Conservation (phyloP, 2,329 filamentous ascomycete species). For the Fragosphaeria purpurea region DNA sequence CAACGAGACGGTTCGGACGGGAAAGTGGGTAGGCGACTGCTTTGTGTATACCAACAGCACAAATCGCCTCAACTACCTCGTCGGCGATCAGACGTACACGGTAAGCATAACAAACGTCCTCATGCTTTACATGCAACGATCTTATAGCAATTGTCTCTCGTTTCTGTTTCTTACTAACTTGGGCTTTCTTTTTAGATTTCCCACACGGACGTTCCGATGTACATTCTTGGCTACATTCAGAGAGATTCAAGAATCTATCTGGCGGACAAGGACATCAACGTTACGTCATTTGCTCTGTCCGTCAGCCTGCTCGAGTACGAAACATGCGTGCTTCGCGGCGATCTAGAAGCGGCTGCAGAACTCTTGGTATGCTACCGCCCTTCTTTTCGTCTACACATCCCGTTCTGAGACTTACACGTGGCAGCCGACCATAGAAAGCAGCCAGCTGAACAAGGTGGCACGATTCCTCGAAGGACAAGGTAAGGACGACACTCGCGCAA, state of each 20-base stretch:
- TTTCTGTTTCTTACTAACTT: not conserved
- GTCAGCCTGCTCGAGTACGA: constrained; percentile 94
- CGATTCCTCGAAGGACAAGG: constrained; percentile 93
- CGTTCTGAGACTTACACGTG: not conserved
- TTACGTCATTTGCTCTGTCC: constrained; percentile 84
- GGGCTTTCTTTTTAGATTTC: constrained; percentile 32
- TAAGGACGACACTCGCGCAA: constrained; percentile 30
- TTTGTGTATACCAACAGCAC: constrained; percentile 98
- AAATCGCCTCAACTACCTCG: constrained; percentile 93
- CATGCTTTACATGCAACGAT: too few relatives aligned
- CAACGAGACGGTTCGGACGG: constrained; percentile 83
- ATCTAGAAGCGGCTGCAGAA: constrained; percentile 84
- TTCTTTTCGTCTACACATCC: not conserved
- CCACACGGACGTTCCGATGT: constrained; percentile 93
- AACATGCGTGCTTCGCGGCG: constrained; percentile 84
- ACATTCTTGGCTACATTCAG: constrained; percentile 89
- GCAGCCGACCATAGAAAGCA: constrained; percentile 65
- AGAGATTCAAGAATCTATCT: constrained; percentile 93
- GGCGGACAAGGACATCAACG: constrained; percentile 87
- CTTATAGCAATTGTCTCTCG: too few relatives aligned
- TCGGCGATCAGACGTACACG: constrained; percentile 95
- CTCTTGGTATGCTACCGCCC: constrained; percentile 40
- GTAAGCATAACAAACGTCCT: constrained; percentile 32
- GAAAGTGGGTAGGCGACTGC: constrained; percentile 97
- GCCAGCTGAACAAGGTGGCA: constrained; percentile 96